Evolutionary conservation across 2,329 filamentous ascomycete genomes (phyloP).

Genomic region (Trichophyton verrucosum): DNA sequence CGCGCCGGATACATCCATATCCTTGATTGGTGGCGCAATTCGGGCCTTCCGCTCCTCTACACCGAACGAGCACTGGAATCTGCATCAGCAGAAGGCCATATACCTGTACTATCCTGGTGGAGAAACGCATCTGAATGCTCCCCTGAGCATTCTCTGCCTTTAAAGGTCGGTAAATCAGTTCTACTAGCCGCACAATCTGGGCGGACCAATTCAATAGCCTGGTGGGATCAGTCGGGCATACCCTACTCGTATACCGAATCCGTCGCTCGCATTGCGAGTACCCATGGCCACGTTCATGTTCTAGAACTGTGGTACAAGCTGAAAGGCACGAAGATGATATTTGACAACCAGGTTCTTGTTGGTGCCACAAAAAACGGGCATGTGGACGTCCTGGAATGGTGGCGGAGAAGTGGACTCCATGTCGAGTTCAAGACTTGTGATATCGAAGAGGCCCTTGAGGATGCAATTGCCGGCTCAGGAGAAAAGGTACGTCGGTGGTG

Average conservation of each 20-base stretch:
- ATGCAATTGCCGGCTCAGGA: conserved; percentile 61
- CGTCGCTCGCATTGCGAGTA: conserved; percentile 71
- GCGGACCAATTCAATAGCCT: conserved; percentile 62
- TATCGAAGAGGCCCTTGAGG: conserved; percentile 87
- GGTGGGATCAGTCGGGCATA: conserved; percentile 78
- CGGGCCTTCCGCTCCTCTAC: conserved; percentile 67
- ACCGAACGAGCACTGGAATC: conserved; percentile 80
- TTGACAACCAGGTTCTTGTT: conserved; percentile 71
- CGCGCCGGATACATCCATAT: conserved; percentile 73
- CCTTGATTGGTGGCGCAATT: conserved; percentile 83
- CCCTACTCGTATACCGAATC: conserved; percentile 67
- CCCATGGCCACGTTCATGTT: conserved; percentile 72
- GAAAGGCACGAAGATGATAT: conserved; percentile 64
- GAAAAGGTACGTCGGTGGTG: conserved; percentile 72
- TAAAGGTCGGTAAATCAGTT: conserved; percentile 76
- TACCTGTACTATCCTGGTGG: conserved; percentile 92
- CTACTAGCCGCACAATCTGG: conserved; percentile 75
- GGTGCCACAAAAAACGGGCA: conserved; percentile 80
- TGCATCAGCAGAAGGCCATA: conserved; percentile 69
- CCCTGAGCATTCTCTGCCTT: conserved; percentile 41
- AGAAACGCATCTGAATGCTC: conserved; percentile 54
- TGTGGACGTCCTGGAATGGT: conserved; percentile 80
- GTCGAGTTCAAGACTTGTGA: conserved; percentile 93
- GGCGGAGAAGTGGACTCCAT: conserved; percentile 57
- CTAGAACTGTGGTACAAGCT: conserved; percentile 70